phyloP scores from a whole-genome alignment of 768 basidiomycete species.

The Punctularia strigosozonata region DNA sequence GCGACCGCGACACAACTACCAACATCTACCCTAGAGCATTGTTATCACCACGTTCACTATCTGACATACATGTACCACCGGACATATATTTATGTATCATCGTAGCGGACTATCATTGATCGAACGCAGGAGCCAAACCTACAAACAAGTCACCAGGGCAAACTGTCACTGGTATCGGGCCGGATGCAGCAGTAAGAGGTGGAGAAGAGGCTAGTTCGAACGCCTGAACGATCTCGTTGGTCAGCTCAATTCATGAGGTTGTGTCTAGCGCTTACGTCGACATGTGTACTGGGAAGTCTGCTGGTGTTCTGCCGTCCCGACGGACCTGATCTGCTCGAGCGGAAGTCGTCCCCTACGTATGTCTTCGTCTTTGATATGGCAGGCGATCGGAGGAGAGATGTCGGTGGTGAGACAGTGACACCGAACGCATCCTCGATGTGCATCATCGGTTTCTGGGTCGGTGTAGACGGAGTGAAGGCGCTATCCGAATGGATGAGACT shows the following conservation, averaged over 20 bases:
- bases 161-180: not conserved
- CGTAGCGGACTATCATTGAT: conserved; percentile 1
- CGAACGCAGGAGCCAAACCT: conserved; percentile 2
- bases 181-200: not conserved
- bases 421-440: conserved; percentile 42
- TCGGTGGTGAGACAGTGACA: conserved; percentile 57
- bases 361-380: conserved; percentile 74
- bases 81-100: not conserved
- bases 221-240: conserved; percentile 4
- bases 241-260: conserved; percentile 10
- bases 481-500: conserved; percentile 30
- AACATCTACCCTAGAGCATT: no score
- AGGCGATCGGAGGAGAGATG: conserved; percentile 57
- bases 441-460: conserved; percentile 25
- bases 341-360: conserved; percentile 72
- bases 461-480: conserved; percentile 40
- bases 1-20: no score
- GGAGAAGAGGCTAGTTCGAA: conserved; percentile 1
- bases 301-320: conserved; percentile 75
- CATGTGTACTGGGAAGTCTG: conserved; percentile 78
- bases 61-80: not conserved
- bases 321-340: conserved; percentile 57
- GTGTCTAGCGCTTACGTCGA: conserved; percentile 39
- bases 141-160: conserved; percentile 1
- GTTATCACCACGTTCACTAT: no score